phyloP scores from a whole-genome alignment of 768 basidiomycete species.

The Hericium rajendrae region DNA sequence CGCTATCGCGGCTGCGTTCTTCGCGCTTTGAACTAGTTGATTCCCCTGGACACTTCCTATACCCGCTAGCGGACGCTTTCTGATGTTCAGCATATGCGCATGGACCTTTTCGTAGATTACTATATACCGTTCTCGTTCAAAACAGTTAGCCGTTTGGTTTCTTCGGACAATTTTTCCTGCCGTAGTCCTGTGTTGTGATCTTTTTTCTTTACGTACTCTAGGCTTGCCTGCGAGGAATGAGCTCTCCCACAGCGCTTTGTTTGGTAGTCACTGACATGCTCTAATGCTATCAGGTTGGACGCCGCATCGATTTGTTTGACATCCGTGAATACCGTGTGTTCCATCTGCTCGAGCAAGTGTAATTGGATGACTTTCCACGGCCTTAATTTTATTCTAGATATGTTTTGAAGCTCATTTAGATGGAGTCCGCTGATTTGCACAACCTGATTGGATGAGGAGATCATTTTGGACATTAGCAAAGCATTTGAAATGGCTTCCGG shows the following conservation, averaged over 20 bases:
- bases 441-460: no score
- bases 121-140: neutral
- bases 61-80: neutral
- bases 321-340: neutral
- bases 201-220: slow-evolving; percentile 3
- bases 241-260: slow-evolving; percentile 12
- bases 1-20: slow-evolving; percentile 36
- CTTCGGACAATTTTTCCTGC: neutral
- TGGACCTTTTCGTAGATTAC: neutral
- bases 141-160: neutral
- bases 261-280: slow-evolving; percentile 17
- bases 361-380: no score
- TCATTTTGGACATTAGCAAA: no score
- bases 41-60: neutral
- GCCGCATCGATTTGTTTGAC: slow-evolving; percentile 4
- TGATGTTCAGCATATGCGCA: neutral
- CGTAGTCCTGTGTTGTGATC: slow-evolving; percentile 2
- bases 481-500: no score
- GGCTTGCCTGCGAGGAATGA: slow-evolving; percentile 25
- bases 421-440: no score
- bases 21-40: slow-evolving; percentile 28
- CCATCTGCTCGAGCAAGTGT: neutral
- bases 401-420: no score
- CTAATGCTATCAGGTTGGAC: slow-evolving; percentile 18
- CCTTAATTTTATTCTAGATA: no score